Conservation (phyloP, 163 green algal genomes). For the Chloroidium sp. region DNA sequence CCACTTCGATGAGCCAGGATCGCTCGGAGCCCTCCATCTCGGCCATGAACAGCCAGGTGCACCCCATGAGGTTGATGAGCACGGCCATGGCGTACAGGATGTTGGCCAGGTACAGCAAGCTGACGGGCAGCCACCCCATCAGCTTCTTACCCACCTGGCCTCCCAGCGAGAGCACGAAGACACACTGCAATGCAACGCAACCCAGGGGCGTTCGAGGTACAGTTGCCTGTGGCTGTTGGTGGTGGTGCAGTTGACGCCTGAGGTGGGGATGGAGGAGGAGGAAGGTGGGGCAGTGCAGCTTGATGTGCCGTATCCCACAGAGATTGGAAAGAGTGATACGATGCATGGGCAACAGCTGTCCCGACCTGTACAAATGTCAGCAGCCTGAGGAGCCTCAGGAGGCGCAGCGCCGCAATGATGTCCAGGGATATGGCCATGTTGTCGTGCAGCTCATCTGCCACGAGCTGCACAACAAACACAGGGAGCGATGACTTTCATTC, state of each 20-base stretch:
- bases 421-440: background rate
- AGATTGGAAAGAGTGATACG: no score
- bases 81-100: conserved; percentile 9
- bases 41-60: conserved; percentile 19
- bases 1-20: conserved; percentile 17
- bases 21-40: conserved; percentile 4
- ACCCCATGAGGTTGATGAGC: conserved; percentile 28
- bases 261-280: background rate
- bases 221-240: no score
- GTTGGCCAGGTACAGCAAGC: conserved; percentile 6
- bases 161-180: background rate
- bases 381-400: conserved; percentile 16
- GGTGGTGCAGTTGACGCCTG: background rate
- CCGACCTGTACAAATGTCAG: conserved; percentile 8
- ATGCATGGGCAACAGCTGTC: no score
- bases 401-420: conserved; percentile 6
- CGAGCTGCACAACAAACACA: no score
- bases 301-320: background rate
- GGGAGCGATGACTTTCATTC: no score
- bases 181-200: conserved; percentile 1
- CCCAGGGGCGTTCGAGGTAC: no score
- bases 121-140: background rate
- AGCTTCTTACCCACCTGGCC: conserved; percentile 2
- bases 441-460: background rate
- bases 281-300: background rate